Percentiles rank a stretch among this genome's conserved stretches.
phyloP scores from a whole-genome alignment of 495 filamentous ascomycete genomes.

The Xylaria telfairii region DNA sequence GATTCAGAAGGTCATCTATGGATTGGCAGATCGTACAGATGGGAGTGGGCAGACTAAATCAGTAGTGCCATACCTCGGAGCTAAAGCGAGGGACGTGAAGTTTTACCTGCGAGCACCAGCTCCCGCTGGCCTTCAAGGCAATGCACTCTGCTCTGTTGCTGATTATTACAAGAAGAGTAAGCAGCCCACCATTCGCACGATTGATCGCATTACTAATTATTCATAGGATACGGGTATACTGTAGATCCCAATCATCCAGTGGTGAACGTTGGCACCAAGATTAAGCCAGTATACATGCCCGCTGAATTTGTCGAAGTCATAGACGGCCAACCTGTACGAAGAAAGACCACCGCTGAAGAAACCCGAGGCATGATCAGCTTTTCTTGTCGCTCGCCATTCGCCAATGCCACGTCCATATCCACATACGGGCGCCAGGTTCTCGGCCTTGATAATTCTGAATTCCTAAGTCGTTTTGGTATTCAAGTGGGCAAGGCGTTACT shows the following conservation, averaged over 20 bases:
- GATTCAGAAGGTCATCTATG: conserved; percentile 23
- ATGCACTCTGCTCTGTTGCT: conserved; percentile 37
- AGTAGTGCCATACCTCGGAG: conserved; percentile 44
- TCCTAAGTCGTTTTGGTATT: conserved; percentile 58
- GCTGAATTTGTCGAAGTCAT: conserved; percentile 69
- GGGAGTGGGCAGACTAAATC: conserved; percentile 38
- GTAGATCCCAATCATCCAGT: conserved; percentile 59
- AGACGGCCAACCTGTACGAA: conserved; percentile 67
- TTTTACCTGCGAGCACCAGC: conserved; percentile 50
- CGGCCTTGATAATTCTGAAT: conserved; percentile 39
- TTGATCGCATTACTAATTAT: conserved; percentile 25
- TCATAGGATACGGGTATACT: conserved; percentile 41
- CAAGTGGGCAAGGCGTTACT: conserved; percentile 60
- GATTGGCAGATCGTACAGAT: conserved; percentile 42
- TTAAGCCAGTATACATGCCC: conserved; percentile 68
- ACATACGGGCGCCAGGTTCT: conserved; percentile 54
- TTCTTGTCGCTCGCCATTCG: conserved; percentile 67
- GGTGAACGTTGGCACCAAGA: conserved; percentile 69
- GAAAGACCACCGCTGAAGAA: conserved; percentile 62
- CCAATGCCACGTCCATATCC: conserved; percentile 72
- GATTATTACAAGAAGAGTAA: conserved; percentile 44
- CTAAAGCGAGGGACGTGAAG: conserved; percentile 50
- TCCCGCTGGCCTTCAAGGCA: conserved; percentile 32
- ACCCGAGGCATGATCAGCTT: conserved; percentile 70
- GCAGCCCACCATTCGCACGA: not conserved